Conservation (phyloP, 257 asterid genomes). For the Gentiana straminea region DNA sequence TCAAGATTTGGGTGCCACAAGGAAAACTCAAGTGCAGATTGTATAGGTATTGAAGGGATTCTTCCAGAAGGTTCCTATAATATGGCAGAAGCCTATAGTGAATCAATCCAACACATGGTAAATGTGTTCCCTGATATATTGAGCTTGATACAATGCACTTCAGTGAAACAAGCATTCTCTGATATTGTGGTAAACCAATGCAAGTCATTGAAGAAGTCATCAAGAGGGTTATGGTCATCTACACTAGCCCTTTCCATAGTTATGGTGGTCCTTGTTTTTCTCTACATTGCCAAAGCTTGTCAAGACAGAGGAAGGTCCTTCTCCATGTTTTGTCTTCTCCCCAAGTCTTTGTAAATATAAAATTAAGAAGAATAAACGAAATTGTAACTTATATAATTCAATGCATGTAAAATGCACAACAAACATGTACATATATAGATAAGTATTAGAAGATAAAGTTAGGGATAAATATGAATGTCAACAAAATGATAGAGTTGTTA, state of each 20-base stretch:
- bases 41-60: constrained; percentile 28
- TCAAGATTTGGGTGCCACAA: constrained; percentile 31
- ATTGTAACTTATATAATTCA: no score
- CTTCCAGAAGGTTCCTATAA: constrained; percentile 25
- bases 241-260: constrained; percentile 31
- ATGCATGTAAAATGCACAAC: no score
- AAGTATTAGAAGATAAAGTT: no score
- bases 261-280: constrained; percentile 28
- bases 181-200: constrained; percentile 31
- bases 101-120: constrained; percentile 30
- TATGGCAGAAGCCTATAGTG: constrained; percentile 30
- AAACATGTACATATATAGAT: neutral
- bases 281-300: constrained; percentile 30
- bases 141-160: constrained; percentile 29
- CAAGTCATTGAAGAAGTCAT: constrained; percentile 25
- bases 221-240: constrained; percentile 29
- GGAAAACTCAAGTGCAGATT: constrained; percentile 17
- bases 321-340: constrained; percentile 21
- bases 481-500: no score
- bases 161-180: constrained; percentile 28
- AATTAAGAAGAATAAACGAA: no score
- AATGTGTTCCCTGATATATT: constrained; percentile 34
- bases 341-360: neutral
- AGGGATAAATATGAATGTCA: no score
- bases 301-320: constrained; percentile 28